Conservation (phyloP, 139 green algal genomes). For the Coelastrella sp. region DNA sequence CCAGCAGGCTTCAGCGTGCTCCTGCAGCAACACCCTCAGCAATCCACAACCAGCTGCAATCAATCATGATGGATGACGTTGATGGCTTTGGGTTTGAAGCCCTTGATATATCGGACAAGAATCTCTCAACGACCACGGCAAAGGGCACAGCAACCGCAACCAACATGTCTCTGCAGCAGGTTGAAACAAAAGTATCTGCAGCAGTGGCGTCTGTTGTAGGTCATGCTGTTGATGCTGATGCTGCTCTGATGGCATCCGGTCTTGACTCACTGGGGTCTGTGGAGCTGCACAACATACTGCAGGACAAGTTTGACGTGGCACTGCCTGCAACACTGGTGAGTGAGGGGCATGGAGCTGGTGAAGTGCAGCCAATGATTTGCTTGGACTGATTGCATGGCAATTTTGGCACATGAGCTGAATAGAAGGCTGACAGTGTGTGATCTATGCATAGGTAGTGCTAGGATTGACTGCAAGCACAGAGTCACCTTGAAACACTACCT, state of each 20-base stretch:
- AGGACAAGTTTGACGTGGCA: conserved; percentile 54
- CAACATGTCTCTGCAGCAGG: not conserved
- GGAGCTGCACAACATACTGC: conserved; percentile 86
- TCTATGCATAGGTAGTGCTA: too few relatives aligned
- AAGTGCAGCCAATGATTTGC: not conserved
- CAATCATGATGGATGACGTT: not conserved
- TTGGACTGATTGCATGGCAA: not conserved
- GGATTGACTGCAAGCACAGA: too few relatives aligned
- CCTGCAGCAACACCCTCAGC: conserved; percentile 34
- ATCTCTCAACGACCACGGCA: not conserved
- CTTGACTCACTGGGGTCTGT: conserved; percentile 87
- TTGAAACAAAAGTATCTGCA: not conserved
- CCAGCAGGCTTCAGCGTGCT: not conserved
- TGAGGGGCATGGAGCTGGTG: not conserved
- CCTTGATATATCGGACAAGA: not conserved
- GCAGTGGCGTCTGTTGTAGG: conserved; percentile 24
- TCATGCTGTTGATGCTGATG: conserved; percentile 39
- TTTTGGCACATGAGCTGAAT: not conserved
- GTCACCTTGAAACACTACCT: too few relatives aligned
- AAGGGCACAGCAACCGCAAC: not conserved
- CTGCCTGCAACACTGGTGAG: conserved; percentile 63
- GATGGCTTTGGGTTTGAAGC: conserved; percentile 11
- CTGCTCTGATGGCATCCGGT: conserved; percentile 72
- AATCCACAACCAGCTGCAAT: conserved; percentile 47
- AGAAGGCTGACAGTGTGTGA: too few relatives aligned